Evolutionary conservation across 768 basidiomycete species (phyloP).

Genomic region (Suillus spraguei): DNA sequence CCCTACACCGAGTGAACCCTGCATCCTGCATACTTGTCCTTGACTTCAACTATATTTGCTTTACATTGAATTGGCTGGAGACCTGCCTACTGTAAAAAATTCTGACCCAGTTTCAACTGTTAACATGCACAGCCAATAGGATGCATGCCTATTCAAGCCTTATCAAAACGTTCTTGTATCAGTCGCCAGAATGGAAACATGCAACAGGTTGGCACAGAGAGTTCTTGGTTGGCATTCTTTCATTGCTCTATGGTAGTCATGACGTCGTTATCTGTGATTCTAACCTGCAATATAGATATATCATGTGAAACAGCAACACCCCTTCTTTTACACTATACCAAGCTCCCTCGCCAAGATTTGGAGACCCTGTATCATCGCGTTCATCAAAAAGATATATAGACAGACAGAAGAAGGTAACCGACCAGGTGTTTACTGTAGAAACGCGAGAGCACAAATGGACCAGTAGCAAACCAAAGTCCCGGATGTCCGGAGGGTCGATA

Average conservation of each 20-base stretch:
- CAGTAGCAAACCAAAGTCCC: background rate
- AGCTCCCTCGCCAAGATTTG: constrained; percentile 2
- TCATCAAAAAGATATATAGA: background rate
- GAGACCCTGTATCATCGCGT: background rate
- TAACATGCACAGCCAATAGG: background rate
- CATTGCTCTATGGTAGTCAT: constrained; percentile 55
- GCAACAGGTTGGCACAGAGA: constrained; percentile 85
- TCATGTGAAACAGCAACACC: background rate
- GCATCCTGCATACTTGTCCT: too few relatives aligned
- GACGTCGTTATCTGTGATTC: background rate
- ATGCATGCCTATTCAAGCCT: background rate
- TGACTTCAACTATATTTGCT: too few relatives aligned
- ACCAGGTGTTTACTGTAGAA: constrained; percentile 3
- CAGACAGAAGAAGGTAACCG: background rate
- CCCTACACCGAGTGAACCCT: too few relatives aligned
- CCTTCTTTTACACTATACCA: background rate
- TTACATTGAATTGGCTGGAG: too few relatives aligned
- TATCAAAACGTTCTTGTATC: constrained; percentile 37
- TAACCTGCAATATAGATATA: background rate
- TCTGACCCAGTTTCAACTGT: background rate
- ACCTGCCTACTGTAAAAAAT: too few relatives aligned
- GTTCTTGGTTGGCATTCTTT: constrained; percentile 62
- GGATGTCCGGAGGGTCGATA: constrained; percentile 5
- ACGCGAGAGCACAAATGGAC: background rate
- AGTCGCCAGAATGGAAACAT: constrained; percentile 81